Percentiles rank a stretch among this genome's conserved stretches.
Evolutionary conservation across 1,284 basidiomycete species (phyloP).

Genomic region (Leccinum subrobustum): DNA sequence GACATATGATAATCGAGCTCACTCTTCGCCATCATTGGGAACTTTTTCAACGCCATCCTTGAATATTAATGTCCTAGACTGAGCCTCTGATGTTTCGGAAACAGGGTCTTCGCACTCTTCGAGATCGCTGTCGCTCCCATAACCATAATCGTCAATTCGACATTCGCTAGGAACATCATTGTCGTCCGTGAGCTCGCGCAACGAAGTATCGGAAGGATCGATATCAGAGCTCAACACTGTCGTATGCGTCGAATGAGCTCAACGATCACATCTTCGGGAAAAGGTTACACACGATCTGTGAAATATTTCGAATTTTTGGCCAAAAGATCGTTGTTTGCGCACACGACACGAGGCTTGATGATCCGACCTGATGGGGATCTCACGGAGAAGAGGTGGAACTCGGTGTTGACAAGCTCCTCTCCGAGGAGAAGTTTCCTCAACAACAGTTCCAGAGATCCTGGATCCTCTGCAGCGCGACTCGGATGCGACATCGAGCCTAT

Average conservation of each 20-base stretch:
- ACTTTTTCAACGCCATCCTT: not conserved
- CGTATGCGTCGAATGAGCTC: not conserved
- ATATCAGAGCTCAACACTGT: not conserved
- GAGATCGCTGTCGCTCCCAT: not conserved
- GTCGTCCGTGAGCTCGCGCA: not conserved
- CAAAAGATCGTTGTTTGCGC: not conserved
- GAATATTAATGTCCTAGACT: not conserved
- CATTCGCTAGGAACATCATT: not conserved
- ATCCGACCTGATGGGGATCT: not conserved
- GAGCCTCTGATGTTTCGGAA: not conserved
- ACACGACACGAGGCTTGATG: not conserved
- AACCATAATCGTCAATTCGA: not conserved
- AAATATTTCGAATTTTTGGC: not conserved
- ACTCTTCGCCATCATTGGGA: not conserved
- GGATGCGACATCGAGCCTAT: not conserved
- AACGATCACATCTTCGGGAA: not conserved
- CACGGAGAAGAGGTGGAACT: not conserved
- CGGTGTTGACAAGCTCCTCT: not conserved
- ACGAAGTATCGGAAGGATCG: not conserved
- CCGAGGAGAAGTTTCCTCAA: not conserved
- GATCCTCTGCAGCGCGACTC: not conserved
- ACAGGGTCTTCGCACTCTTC: not conserved
- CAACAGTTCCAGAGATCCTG: not conserved
- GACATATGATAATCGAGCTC: not conserved
- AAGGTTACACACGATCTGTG: not conserved